phyloP scores from a whole-genome alignment of 108 stramenopile genomes.

The Seminavis robusta region DNA sequence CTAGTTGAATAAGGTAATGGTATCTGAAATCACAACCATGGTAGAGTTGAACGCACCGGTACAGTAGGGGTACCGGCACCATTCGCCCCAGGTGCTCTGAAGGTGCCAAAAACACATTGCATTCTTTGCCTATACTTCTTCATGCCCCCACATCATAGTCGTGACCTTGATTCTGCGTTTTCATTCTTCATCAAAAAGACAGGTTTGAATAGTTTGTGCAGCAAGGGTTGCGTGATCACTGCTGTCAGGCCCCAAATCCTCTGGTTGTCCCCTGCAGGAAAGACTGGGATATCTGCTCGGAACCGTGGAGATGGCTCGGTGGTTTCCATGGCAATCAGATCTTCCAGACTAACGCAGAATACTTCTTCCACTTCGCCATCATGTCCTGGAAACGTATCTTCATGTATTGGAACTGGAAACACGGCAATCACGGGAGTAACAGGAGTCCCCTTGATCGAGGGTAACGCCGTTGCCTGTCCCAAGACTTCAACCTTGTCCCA shows the following conservation, averaged over 20 bases:
- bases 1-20: too few species aligned
- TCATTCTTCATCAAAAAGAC: too few species aligned
- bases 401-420: slow-evolving; percentile 17
- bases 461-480: slow-evolving; percentile 55
- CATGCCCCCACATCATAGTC: too few species aligned
- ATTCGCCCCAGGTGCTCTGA: too few species aligned
- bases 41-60: too few species aligned
- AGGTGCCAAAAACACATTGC: too few species aligned
- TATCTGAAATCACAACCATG: too few species aligned
- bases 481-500: slow-evolving; percentile 33
- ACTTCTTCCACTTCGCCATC: slow-evolving; percentile 68
- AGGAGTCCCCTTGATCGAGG: slow-evolving; percentile 55
- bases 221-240: slow-evolving; percentile 52
- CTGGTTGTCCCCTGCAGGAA: slow-evolving; percentile 40
- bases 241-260: slow-evolving; percentile 86
- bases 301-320: slow-evolving; percentile 30
- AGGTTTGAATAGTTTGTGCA: slow-evolving; percentile 64
- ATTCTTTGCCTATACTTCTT: too few species aligned
- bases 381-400: slow-evolving; percentile 54
- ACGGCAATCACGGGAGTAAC: slow-evolving; percentile 71
- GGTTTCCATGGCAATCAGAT: slow-evolving; percentile 50
- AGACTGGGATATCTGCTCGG: slow-evolving; percentile 36
- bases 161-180: too few species aligned
- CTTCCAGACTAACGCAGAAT: slow-evolving; percentile 48
- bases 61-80: too few species aligned